Conservation (phyloP, 2,329 filamentous ascomycete species). For the Ophiocordyceps polyrhachis-furcata region DNA sequence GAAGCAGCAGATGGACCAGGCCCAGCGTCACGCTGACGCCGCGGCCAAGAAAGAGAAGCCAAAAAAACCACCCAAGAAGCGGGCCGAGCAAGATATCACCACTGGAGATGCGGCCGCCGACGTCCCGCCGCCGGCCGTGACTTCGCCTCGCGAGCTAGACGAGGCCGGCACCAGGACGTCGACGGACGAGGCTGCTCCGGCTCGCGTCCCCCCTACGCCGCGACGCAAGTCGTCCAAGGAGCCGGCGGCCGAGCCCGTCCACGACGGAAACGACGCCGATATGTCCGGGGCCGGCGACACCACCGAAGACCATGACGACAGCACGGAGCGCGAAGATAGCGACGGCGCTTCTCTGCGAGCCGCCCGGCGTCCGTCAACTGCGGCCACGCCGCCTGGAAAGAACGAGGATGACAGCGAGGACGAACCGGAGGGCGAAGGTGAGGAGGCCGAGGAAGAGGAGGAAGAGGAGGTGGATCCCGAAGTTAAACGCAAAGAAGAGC, state of each 20-base stretch:
- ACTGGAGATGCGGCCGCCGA: neutral
- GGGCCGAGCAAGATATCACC: constrained; percentile 19
- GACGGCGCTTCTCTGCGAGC: constrained; percentile 34
- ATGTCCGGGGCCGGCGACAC: constrained; percentile 46
- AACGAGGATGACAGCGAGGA: constrained; percentile 50
- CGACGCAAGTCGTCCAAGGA: constrained; percentile 34
- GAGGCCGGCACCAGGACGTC: constrained; percentile 31
- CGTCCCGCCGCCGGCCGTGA: constrained; percentile 7
- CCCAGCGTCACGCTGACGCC: constrained; percentile 61
- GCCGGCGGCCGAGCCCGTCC: constrained; percentile 21
- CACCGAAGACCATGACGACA: constrained; percentile 39
- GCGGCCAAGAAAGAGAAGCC: constrained; percentile 73
- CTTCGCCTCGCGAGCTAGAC: constrained; percentile 28
- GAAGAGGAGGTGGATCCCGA: constrained; percentile 81
- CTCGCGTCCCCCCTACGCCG: constrained; percentile 21
- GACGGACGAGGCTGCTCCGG: constrained; percentile 22
- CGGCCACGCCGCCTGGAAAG: constrained; percentile 6
- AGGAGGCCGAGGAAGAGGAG: constrained; percentile 47
- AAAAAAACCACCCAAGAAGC: constrained; percentile 56
- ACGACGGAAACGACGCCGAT: constrained; percentile 46
- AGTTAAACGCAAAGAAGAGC: constrained; percentile 63
- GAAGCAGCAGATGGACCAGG: constrained; percentile 83
- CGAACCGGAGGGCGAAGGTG: constrained; percentile 37
- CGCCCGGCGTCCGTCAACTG: constrained; percentile 19
- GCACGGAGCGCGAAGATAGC: constrained; percentile 55